Percentiles rank a stretch among this genome's conserved stretches.
These are phyloP conservation scores for Strobilomyces dryophilus DNA, from an alignment of 768 basidiomycete species.

Conservation along the genomic window DNA sequence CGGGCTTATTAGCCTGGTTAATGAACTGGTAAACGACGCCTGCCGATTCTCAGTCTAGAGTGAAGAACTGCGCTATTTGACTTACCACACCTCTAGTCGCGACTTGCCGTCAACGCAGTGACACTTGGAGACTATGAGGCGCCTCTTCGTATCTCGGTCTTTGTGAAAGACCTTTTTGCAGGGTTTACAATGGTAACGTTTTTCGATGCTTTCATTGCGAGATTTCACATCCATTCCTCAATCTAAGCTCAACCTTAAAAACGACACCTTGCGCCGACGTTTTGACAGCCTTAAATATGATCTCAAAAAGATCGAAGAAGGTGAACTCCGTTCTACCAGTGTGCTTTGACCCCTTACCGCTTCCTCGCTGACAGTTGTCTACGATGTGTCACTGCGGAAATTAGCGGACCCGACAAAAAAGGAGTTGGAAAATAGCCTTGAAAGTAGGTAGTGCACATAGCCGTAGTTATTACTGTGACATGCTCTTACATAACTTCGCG, in stretches of 20 bases:
- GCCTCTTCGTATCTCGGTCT: constrained; percentile 70
- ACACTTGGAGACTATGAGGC: constrained; percentile 78
- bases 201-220: not conserved
- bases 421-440: not conserved
- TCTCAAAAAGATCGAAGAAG: constrained; percentile 87
- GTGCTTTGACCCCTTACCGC: not conserved
- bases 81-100: constrained; percentile 46
- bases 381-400: constrained; percentile 77
- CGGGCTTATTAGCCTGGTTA: constrained; percentile 71
- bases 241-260: constrained; percentile 73
- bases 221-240: constrained; percentile 4
- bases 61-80: not conserved
- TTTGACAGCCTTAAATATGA: constrained; percentile 85
- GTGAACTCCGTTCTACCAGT: constrained; percentile 32
- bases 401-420: constrained; percentile 36
- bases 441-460: not conserved
- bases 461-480: not conserved
- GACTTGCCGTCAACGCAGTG: constrained; percentile 77
- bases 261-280: constrained; percentile 67
- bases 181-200: constrained; percentile 72
- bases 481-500: constrained; percentile 18
- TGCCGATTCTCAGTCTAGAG: not conserved
- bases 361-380: constrained; percentile 54
- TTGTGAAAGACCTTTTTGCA: constrained; percentile 78
- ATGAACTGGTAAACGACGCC: constrained; percentile 60